Conservation (phyloP, 257 asterid species). For the Solanum sitiens region DNA sequence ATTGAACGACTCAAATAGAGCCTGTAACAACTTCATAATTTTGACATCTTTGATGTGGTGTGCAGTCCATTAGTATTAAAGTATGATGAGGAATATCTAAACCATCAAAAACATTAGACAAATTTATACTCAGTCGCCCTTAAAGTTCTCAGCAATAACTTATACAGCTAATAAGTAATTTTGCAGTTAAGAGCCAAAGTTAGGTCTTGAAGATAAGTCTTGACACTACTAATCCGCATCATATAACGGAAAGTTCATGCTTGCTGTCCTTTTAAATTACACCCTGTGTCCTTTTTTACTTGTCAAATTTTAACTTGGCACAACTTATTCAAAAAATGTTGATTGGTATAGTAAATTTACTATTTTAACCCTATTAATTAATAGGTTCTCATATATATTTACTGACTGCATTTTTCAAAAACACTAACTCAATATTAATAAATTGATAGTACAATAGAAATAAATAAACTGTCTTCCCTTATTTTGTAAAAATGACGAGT, state of each 20-base stretch:
- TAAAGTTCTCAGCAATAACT: not conserved
- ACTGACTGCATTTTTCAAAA: no score
- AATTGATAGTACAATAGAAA: no score
- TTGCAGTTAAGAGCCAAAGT: not conserved
- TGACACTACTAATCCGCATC: not conserved
- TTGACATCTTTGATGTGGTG: not conserved
- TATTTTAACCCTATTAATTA: not conserved
- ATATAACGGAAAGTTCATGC: not conserved
- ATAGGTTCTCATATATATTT: not conserved
- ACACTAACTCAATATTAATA: no score
- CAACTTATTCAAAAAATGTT: not conserved
- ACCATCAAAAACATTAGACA: not conserved
- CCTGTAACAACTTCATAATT: not conserved
- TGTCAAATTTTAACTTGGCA: not conserved
- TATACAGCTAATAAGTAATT: not conserved
- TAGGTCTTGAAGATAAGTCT: not conserved
- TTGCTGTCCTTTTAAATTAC: not conserved
- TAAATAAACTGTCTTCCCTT: no score
- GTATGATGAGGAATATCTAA: not conserved
- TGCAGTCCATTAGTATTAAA: not conserved
- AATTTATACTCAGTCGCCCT: not conserved
- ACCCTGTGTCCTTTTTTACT: not conserved
- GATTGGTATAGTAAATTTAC: not conserved
- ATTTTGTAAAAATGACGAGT: no score
- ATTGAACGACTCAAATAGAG: not conserved